Evolutionary conservation across 148 eudicot genomes (phyloP).

Genomic region (Persicaria tinctoria): DNA sequence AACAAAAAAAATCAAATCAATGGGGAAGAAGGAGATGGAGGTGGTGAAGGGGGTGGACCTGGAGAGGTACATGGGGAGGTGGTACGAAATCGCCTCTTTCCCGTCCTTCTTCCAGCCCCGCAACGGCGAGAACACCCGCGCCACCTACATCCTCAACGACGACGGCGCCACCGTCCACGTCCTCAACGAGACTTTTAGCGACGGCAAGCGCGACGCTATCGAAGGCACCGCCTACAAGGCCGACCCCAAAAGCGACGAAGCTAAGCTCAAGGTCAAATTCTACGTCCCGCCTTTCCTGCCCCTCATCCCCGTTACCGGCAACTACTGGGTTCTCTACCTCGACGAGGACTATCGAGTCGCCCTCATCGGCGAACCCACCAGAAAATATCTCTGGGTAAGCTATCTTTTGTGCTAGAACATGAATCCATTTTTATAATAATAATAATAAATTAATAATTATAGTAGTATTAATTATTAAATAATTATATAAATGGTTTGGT

Average conservation of each 20-base stretch:
- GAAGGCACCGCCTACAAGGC: slow-evolving; percentile 80
- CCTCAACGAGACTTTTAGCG: slow-evolving; percentile 70
- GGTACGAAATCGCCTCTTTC: slow-evolving; percentile 88
- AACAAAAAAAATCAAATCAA: not conserved
- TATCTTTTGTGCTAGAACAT: not conserved
- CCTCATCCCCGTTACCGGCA: slow-evolving; percentile 62
- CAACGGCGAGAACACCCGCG: slow-evolving; percentile 65
- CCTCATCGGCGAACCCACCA: slow-evolving; percentile 65
- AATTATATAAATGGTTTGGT: too few species aligned
- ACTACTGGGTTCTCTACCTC: slow-evolving; percentile 72
- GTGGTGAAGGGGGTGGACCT: slow-evolving; percentile 57
- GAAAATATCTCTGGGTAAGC: slow-evolving; percentile 64
- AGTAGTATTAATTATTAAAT: too few species aligned
- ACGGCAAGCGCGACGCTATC: slow-evolving; percentile 56
- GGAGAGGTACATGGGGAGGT: slow-evolving; percentile 70
- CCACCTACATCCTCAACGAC: slow-evolving; percentile 52
- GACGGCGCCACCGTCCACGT: slow-evolving; percentile 69
- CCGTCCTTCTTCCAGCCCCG: slow-evolving; percentile 70
- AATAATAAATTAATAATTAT: too few species aligned
- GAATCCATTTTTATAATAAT: too few species aligned
- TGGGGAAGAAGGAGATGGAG: slow-evolving; percentile 46
- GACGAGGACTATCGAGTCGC: slow-evolving; percentile 66
- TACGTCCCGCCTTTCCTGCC: slow-evolving; percentile 87
- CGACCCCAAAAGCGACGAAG: slow-evolving; percentile 59
- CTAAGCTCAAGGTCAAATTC: slow-evolving; percentile 84